Evolutionary conservation across 1,284 basidiomycete genomes (phyloP), one percentile per base, ranked within the genome.

Genomic region (Ceratobasidium sp.): DNA sequence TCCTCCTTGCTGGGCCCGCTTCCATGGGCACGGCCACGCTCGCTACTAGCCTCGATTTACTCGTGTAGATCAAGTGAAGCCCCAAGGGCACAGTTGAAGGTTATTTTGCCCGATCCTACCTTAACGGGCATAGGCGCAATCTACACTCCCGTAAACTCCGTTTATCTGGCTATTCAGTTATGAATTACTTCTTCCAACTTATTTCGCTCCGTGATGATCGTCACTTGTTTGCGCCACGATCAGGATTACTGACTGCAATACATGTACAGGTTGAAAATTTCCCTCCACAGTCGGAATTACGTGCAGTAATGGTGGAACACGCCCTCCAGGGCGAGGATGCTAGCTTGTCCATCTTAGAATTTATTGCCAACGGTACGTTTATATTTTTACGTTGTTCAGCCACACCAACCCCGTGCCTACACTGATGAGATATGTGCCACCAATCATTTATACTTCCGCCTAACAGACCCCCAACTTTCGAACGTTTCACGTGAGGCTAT

Each of bases 261-360:
- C 9, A 51, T 54, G 46, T 29, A 22, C 43, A 79, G 79, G 82
- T 96, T 49, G 96, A 98, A 83, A 96, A 96, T 80, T 98, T 97
- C 84, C 96, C 96, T n/a, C 87, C 93, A 13, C 93, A 90, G 80
- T 90, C 92, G 78, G 86, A 95, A 82, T 85, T 98, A 51, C 88
- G 92, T 61, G 93, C 92, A 78, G 88, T 97, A 78, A 98, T 98
- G 96, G 96, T 98, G 27, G 96, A 98, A 83, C 96, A 98, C 83
- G 91, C 94, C 58, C 86, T 98, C 22, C 96, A 98, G 84, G 95
- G 96, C 68, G 96, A 98, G 84, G 93, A 97, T 81, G 90, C 87
- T 14, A 90, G 90, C 3, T 79, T 90, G 72, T 88, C 91, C 39
- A 91, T 98, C 75, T 84, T 98, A 71, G 94, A 98, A 83, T 98